Evolutionary conservation across 2,329 filamentous ascomycete species (phyloP), one percentile per base, ranked within the genome.

Genomic region (Botrytis deweyae): DNA sequence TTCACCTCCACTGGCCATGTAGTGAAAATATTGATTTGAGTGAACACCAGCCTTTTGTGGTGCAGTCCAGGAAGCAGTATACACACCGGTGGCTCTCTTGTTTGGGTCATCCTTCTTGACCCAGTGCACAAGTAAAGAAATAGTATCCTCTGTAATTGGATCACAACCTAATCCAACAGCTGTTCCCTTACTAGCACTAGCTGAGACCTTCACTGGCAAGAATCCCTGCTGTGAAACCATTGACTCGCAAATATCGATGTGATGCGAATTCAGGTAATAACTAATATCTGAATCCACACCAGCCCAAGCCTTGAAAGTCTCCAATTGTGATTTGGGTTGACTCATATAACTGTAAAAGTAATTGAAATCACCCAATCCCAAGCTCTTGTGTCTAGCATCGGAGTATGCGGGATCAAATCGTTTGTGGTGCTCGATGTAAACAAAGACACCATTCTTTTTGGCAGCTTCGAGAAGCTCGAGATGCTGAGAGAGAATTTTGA

Each of bases 1-100:
- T 84, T 98, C 95, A 76, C 95, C 95, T 73, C 91, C 89, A 75
- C 89, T 88, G 4, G 89, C 95, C 85, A 98, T 91, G 85, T 96
- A 97, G 84, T 98, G 95, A 86, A 98, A 98, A 84, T 97, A 96
- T 85, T 98, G 95, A 83, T 97, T 97, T 2, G 92, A 95, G 84
- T 98, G 95, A n/a, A 98, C 94, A 68, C 95, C 95, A 0, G 95
- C 95, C 80, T 91, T 93, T 82, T 97, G 93, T 20, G 95, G 95
- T 10, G 95, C 95, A 1, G 95, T 97, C 95, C 95, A 98, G 59
- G 92, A 95, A 18, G 95, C 93, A 20, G 95, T 98, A 84, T 97
- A 98, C 12, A 98, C 94, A 72, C 90, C 95, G 1, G 94, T 96
- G 18, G 93, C 95, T 73, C 89, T 86, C 84, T 93, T 94, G 75